Base-by-base conservation (phyloP, 768 basidiomycete species). In the Agrocybe chaxingu region DNA sequence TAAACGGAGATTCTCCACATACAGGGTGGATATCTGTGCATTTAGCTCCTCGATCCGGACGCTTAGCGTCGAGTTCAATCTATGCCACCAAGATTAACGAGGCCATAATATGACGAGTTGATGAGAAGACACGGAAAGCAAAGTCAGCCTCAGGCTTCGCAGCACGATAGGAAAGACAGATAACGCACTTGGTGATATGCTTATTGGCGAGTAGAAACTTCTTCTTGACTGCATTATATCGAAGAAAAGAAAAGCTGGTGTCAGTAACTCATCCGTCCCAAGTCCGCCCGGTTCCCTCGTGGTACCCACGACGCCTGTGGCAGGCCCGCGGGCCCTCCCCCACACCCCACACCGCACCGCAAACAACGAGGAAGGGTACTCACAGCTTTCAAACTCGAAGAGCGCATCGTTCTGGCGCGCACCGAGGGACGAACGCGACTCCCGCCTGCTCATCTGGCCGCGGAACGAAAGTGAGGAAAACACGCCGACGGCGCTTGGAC, bases 161-260 rank as follows among this genome's bases (percentile, higher is more conserved):
- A 5, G 24, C 24, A 24, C 24, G 24, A 24, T 11, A 39, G 16
- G 47, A 35, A n/a, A 18, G n/a, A 33, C 10, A 29, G n/a, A 47
- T 56, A 29, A 66, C 79, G 35, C 58, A 91, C 89, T 92, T 92
- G 19, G 90, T 91, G 64, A 92, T 92, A 70, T 92, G 90, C 69
- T 91, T 92, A 71, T 92, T 92, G 51, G 89, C 89, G 52, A 91
- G 84, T 16, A 92, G 76, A 61, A 91, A 92, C 72, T 90, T 92
- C 83, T 89, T 90, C 84, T 92, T 92, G 76, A 92, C 90, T 92
- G 64, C 38, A 44, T 48, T 24, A 45, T 50, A 48, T 51, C 56
- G 56, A 45, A 55, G 58, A 48, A 55, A 68, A 56, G 59, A 64
- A 52, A 62, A 64, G 50, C 47, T 52, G 52, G 53, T 48, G 52